Percentiles rank a stretch among this genome's conserved stretches.
phyloP scores from a whole-genome alignment of 495 filamentous ascomycete genomes.

The Aspergillus funiculosus region DNA sequence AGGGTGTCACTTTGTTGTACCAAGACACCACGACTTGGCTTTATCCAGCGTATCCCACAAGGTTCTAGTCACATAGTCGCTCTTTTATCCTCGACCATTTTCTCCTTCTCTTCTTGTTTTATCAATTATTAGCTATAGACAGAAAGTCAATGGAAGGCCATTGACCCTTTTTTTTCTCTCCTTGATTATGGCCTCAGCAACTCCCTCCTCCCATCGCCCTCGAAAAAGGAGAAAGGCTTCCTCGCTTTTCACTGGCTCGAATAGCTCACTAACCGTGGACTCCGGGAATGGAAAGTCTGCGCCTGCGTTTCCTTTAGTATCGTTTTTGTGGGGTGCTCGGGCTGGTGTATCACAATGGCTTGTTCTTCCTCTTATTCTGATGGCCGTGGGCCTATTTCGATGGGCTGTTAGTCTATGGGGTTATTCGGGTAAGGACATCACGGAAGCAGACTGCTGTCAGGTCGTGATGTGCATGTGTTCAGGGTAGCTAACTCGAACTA shows the following conservation, averaged over 20 bases:
- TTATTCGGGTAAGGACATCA: conserved; percentile 67
- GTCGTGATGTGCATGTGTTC: not conserved
- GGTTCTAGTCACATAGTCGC: no score
- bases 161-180: conserved; percentile 14
- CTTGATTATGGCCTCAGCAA: conserved; percentile 32
- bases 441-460: not conserved
- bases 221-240: conserved; percentile 53
- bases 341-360: conserved; percentile 89
- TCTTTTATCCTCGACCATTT: not conserved
- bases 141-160: conserved; percentile 28
- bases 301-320: conserved; percentile 77
- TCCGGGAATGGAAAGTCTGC: conserved; percentile 33
- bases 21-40: no score
- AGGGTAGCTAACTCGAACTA: conserved; percentile 30
- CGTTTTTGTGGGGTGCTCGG: conserved; percentile 86
- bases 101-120: not conserved
- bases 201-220: conserved; percentile 47
- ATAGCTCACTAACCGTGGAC: conserved; percentile 47
- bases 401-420: conserved; percentile 91
- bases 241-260: conserved; percentile 40
- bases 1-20: no score
- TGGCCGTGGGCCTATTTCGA: conserved; percentile 84
- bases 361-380: conserved; percentile 75
- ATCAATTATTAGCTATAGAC: not conserved
- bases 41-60: no score